Conservation (phyloP, 306 rosid species). For the Prunus fruticosa region DNA sequence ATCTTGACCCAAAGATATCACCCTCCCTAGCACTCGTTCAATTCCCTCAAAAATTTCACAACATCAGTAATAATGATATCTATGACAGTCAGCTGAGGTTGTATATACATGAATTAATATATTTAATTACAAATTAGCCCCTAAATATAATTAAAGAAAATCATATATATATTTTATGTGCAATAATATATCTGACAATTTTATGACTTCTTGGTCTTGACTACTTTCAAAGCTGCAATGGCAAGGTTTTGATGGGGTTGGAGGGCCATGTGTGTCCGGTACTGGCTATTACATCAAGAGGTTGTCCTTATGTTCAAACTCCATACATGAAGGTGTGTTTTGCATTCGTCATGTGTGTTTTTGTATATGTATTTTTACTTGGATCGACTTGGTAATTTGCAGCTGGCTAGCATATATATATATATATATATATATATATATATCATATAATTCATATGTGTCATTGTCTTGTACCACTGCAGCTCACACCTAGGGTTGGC, state of each 20-base stretch:
- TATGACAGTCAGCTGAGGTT: conserved; percentile 60
- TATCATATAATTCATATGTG: too few relatives aligned
- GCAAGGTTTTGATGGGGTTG: conserved; percentile 58
- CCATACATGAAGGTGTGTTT: not conserved
- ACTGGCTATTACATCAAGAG: conserved; percentile 58
- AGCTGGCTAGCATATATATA: too few relatives aligned
- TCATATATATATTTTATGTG: not conserved
- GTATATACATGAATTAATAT: not conserved
- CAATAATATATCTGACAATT: not conserved
- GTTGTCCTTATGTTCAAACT: conserved; percentile 38
- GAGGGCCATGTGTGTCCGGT: conserved; percentile 61
- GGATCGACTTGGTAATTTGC: too few relatives aligned
- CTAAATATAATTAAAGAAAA: too few relatives aligned
- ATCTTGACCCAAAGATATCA: conserved; percentile 58
- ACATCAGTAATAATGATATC: conserved; percentile 52
- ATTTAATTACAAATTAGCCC: too few relatives aligned
- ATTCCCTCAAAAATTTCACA: conserved; percentile 60
- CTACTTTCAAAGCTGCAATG: conserved; percentile 28
- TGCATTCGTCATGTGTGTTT: conserved; percentile 31
- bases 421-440: too few relatives aligned
- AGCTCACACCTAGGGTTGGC: too few relatives aligned
- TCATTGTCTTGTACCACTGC: too few relatives aligned
- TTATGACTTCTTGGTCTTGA: not conserved
- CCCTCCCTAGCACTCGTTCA: conserved; percentile 60
- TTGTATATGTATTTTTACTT: too few relatives aligned